Evolutionary conservation across 2,329 filamentous ascomycete species (phyloP), one percentile per base, ranked within the genome.

Genomic region (Phyllosticta citribraziliensis): DNA sequence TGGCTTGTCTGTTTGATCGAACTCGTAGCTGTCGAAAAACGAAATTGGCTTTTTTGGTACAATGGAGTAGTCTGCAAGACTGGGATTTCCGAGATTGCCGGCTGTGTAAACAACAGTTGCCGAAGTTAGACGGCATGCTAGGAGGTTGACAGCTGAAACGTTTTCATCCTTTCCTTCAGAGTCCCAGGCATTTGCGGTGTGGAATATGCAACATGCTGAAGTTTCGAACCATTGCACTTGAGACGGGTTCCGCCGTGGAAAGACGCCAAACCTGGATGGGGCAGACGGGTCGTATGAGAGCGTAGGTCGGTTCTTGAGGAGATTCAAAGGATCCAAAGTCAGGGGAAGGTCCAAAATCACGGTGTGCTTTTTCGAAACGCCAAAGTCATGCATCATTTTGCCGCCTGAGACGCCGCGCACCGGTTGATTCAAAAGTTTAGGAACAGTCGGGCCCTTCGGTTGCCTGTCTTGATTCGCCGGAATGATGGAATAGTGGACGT

Each of bases 381-480:
- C 87, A 71, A 89, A 89, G 69, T 89, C 87, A 68, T 89, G 87
- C 85, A 89, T 89, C 80, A 89, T 86, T 68, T 86, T 88, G 1
- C 85, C 82, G 1, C 82, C 82, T 3, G 76, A 75, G 25, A 89
- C 77, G 0, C 86, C 85, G 0, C 84, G 81, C 0, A 89, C 78
- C 0, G 84, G 75, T 6, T 77, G 73, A 64, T 84, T 83, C 61
- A 87, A 73, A 55, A 76, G 66, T 56, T 66, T 72, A 35, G 59
- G 53, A 5, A 33, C n/a, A 17, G 22, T 24, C 33, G 10, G 33
- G 22, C 14, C 27, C n/a, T 12, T 27, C 52, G 54, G 53, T 5
- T 17, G 8, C 9, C 9, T 5, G 12, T 11, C 12, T 40, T 40
- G 11, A 56, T 1, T 40, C 10, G 57, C 51, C 1, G 80, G 79